Conservation (phyloP, 1,284 basidiomycete genomes). For the Marasmius oreades region DNA sequence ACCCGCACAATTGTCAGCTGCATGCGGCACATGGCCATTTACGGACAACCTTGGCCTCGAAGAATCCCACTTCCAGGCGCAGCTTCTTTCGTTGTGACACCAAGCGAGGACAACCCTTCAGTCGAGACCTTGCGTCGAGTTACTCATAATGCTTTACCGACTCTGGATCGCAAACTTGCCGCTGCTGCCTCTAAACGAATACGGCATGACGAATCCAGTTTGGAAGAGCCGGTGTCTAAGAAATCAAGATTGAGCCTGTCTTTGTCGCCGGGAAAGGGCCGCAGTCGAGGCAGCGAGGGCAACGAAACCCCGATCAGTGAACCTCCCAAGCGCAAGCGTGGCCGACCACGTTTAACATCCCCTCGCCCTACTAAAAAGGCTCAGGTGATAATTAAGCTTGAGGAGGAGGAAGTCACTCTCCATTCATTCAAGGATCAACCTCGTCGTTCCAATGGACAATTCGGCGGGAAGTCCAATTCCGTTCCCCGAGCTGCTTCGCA, state of each 20-base stretch:
- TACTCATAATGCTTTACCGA: conserved; percentile 44
- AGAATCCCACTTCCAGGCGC: conserved; percentile 51
- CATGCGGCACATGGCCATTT: conserved; percentile 74
- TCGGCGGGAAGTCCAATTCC: conserved; percentile 37
- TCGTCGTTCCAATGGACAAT: conserved; percentile 45
- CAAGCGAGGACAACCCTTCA: conserved; percentile 51
- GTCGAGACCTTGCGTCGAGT: conserved; percentile 38
- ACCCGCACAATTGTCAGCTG: conserved; percentile 42
- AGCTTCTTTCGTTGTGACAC: conserved; percentile 40
- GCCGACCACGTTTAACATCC: conserved; percentile 29
- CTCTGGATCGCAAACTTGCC: conserved; percentile 53
- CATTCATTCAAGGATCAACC: conserved; percentile 49
- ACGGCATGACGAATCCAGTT: conserved; percentile 29
- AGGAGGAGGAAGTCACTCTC: conserved; percentile 29
- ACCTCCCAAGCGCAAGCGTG: conserved; percentile 30
- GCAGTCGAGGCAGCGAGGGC: conserved; percentile 31
- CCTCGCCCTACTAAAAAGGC: neutral
- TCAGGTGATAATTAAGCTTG: conserved; percentile 11
- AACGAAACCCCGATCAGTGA: conserved; percentile 5
- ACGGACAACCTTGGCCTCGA: conserved; percentile 63
- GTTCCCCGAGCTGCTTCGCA: conserved; percentile 1
- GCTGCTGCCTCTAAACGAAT: conserved; percentile 30
- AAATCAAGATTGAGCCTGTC: conserved; percentile 30
- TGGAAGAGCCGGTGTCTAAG: conserved; percentile 40
- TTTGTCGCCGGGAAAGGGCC: conserved; percentile 31